Evolutionary conservation across 306 rosid species (phyloP), one percentile per base, ranked within the genome.

Genomic region (Vigna radiata): DNA sequence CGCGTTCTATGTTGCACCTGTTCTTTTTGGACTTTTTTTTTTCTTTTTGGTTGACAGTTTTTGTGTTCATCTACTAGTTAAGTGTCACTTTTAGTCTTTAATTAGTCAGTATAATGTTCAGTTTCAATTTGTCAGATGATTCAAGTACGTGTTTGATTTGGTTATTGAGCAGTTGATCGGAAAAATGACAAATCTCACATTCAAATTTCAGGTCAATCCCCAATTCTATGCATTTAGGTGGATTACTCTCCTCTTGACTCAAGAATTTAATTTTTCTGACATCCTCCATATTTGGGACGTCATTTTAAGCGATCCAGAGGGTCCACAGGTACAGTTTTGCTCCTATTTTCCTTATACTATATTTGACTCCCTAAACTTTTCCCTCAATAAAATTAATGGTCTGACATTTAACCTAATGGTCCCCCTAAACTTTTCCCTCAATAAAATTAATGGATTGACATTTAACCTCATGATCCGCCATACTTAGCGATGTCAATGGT

Each of bases 181-280:
- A 79, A 25, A 78, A 76, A 67, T 68, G 43, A 79, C n/a, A 78
- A 76, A 67, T 68, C 85, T 82, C 50, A 83, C 72, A 76, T 77
- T 49, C 36, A 53, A 83, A 80, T 88, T 54, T 66, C 88, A 94
- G 98, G 98, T 94, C 88, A 91, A 94, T 78, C 98, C 98, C 75
- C 98, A 91, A 66, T 94, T 70, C 81, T 93, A 91, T 83, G 93
- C 98, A 50, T 93, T 93, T 91, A 83, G 98, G 89, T 93, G 98
- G 98, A 91, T 93, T 86, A 91, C 96, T 37, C 96, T 93, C 70
- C 93, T 93, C 71, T 83, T 93, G 84, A 91, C 98, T n/a, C 98
- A 81, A 82, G 98, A 93, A 66, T 93, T 91, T 87, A 87, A 82
- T 86, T 94, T 94, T 82, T 83, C 91, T 7, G 98, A 93, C 74